Percentiles rank a stretch among this genome's conserved stretches.
These are phyloP conservation scores for Corynascus novoguineensis DNA, from an alignment of 495 filamentous ascomycete genomes.

Conservation along the genomic window DNA sequence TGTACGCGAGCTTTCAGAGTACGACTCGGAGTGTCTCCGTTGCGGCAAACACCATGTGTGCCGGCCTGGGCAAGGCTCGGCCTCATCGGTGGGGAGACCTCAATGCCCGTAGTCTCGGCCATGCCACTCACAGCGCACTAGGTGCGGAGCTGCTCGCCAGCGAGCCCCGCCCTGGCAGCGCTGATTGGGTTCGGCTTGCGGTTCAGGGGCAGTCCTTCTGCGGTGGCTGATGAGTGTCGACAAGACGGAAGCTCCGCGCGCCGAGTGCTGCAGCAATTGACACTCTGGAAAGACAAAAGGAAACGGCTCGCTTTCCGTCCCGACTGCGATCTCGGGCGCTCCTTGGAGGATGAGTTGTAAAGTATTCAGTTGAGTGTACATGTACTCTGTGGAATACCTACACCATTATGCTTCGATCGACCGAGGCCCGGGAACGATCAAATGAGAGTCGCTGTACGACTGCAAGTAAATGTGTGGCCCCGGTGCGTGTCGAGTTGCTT, in stretches of 20 bases:
- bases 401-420: too few relatives aligned
- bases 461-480: too few relatives aligned
- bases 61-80: not conserved
- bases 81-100: not conserved
- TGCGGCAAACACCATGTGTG: not conserved
- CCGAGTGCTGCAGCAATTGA: not conserved
- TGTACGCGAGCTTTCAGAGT: not conserved
- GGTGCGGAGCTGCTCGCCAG: not conserved
- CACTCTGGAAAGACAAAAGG: not conserved
- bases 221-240: not conserved
- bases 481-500: too few relatives aligned
- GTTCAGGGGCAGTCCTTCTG: not conserved
- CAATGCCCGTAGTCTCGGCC: not conserved
- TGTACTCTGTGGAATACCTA: too few relatives aligned
- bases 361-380: too few relatives aligned
- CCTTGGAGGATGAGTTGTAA: too few relatives aligned
- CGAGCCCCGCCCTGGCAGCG: not conserved
- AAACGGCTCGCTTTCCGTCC: conserved; percentile 1
- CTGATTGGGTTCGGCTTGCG: not conserved
- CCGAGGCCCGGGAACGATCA: too few relatives aligned
- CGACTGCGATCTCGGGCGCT: too few relatives aligned
- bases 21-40: not conserved
- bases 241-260: not conserved
- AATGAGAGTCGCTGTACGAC: too few relatives aligned
- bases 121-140: not conserved